A percentile compares a stretch with the other conserved stretches of the same genome.
Conservation (phyloP, 768 basidiomycete genomes). For the Amanita inopinata region DNA sequence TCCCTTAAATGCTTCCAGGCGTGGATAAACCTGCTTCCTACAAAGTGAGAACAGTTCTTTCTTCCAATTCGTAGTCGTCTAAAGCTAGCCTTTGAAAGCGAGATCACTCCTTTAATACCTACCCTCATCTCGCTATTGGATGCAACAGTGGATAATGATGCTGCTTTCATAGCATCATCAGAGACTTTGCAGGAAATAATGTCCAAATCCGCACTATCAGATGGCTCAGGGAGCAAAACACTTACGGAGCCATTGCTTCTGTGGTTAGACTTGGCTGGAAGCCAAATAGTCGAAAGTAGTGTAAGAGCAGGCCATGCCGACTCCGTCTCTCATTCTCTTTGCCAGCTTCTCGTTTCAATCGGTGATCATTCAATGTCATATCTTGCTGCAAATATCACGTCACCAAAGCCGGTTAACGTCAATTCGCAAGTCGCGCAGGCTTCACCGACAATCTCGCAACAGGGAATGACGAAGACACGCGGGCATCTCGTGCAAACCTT, state of each 20-base stretch:
- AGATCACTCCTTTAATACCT: conserved; percentile 59
- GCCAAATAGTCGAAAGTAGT: conserved; percentile 29
- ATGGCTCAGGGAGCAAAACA: conserved; percentile 57
- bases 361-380: conserved; percentile 83
- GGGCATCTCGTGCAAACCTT: conserved; percentile 58
- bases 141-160: conserved; percentile 37
- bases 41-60: conserved; percentile 38
- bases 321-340: conserved; percentile 59
- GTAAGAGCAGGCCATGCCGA: conserved; percentile 33
- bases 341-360: conserved; percentile 71
- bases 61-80: conserved; percentile 1
- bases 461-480: conserved; percentile 23
- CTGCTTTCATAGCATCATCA: conserved; percentile 52
- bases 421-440: conserved; percentile 18
- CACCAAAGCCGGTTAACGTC: conserved; percentile 27
- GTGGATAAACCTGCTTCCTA: conserved; percentile 67
- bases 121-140: conserved; percentile 58
- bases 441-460: conserved; percentile 11
- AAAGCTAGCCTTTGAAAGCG: conserved; percentile 27
- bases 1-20: conserved; percentile 75
- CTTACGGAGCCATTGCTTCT: conserved; percentile 82
- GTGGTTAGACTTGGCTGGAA: conserved; percentile 58
- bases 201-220: conserved; percentile 59
- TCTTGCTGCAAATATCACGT: conserved; percentile 60
- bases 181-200: conserved; percentile 74